phyloP scores from a whole-genome alignment of 352 stramenopile genomes.

The Blastocystis sp. region DNA sequence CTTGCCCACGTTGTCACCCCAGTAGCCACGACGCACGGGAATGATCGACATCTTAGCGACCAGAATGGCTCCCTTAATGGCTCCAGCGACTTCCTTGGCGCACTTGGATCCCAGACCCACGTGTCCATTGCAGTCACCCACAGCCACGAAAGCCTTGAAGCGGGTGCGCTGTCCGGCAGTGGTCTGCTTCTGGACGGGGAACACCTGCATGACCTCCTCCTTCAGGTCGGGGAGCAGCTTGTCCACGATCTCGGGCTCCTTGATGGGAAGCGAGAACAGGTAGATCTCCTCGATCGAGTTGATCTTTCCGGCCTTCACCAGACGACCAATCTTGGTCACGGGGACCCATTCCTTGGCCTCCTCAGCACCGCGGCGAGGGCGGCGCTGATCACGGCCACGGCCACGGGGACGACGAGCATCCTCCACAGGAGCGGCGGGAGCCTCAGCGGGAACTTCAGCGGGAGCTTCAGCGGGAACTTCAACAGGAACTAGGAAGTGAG shows the following conservation, averaged over 20 bases:
- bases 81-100: constrained; percentile 92
- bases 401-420: constrained; percentile 29
- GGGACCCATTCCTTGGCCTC: constrained; percentile 78
- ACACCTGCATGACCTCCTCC: constrained; percentile 99
- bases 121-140: constrained; percentile 93
- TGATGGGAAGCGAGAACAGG: constrained; percentile 96
- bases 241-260: constrained; percentile 98
- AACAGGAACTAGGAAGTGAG: neutral
- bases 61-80: constrained; percentile 96
- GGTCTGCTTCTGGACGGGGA: constrained; percentile 98
- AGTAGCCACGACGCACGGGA: constrained; percentile 95
- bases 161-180: constrained; percentile 95
- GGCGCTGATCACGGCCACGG: constrained; percentile 2
- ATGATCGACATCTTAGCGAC: constrained; percentile 95
- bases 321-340: constrained; percentile 97
- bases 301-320: constrained; percentile 99
- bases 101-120: constrained; percentile 98
- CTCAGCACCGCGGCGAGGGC: constrained; percentile 1
- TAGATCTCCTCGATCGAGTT: constrained; percentile 97
- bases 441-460: neutral
- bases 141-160: constrained; percentile 99
- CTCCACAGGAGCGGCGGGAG: constrained; percentile 14
- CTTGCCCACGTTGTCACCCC: constrained; percentile 81
- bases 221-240: constrained; percentile 77
- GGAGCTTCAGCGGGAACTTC: constrained; percentile 34